These are phyloP conservation scores for Coniella vitis DNA, from an alignment of 2,329 filamentous ascomycete species.

Conservation along the genomic window DNA sequence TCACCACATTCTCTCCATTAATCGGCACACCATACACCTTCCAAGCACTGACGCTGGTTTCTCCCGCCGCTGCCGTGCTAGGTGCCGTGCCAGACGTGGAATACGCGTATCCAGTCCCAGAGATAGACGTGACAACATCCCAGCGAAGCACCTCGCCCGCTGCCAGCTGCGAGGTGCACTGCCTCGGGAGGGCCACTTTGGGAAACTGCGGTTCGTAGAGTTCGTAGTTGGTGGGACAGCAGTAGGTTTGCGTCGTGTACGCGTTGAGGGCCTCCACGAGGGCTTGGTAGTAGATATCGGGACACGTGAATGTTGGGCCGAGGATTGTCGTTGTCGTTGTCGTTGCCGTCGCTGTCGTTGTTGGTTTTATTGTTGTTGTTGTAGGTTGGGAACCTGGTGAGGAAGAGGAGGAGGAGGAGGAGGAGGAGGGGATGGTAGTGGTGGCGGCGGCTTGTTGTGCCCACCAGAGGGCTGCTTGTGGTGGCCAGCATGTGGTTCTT, in stretches of 20 bases:
- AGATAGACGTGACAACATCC: neutral
- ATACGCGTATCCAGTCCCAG: neutral
- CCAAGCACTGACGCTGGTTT: too few species aligned
- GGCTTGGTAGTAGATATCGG: neutral
- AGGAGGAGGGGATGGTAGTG: neutral
- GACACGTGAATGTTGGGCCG: constrained; percentile 3
- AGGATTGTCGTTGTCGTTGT: neutral
- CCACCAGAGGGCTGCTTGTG: constrained; percentile 11
- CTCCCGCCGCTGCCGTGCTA: neutral
- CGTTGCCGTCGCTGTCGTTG: neutral
- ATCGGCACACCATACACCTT: constrained; percentile 3
- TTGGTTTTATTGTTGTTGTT: constrained; percentile 1
- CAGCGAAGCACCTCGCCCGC: neutral
- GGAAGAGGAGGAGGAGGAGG: neutral
- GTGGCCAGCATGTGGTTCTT: constrained; percentile 9
- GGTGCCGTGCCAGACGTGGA: too few species aligned
- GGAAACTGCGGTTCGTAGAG: constrained; percentile 5
- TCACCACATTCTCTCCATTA: constrained; percentile 3
- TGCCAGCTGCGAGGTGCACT: constrained; percentile 7
- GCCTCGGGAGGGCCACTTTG: neutral
- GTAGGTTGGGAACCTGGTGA: too few species aligned
- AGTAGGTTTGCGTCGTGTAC: constrained; percentile 3
- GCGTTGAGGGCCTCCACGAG: neutral
- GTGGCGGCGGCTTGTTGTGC: neutral
- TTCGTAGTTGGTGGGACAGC: constrained; percentile 6